phyloP scores from a whole-genome alignment of 768 basidiomycete genomes.

The Auricularia heimuer region DNA sequence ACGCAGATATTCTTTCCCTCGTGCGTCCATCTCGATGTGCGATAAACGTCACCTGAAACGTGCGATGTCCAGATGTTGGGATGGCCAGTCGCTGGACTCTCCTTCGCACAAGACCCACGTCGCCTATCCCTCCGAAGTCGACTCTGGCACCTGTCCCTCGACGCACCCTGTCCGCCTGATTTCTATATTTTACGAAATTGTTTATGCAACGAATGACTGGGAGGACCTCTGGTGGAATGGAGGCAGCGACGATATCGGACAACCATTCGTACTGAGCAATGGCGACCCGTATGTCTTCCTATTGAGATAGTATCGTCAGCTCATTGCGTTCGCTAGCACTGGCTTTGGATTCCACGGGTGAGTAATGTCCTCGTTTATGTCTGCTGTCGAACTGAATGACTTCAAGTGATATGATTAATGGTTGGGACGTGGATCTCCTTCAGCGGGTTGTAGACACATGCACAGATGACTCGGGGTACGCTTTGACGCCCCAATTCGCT shows the following conservation, averaged over 20 bases:
- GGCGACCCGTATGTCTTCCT: not conserved
- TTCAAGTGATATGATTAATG: not conserved
- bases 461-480: not conserved
- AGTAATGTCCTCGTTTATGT: not conserved
- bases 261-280: not conserved
- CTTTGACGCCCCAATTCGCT: not conserved
- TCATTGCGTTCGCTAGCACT: not conserved
- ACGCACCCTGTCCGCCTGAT: not conserved
- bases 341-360: not conserved
- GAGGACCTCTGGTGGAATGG: constrained; percentile 19
- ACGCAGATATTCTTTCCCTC: constrained; percentile 24
- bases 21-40: not conserved
- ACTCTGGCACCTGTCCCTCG: not conserved
- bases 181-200: constrained; percentile 1
- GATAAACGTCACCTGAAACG: not conserved
- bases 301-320: too few relatives aligned
- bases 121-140: not conserved
- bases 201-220: not conserved
- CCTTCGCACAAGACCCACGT: constrained; percentile 23
- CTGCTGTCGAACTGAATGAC: not conserved
- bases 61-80: constrained; percentile 21
- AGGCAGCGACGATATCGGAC: not conserved
- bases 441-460: not conserved
- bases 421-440: not conserved
- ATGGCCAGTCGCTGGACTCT: constrained; percentile 29